Base-by-base conservation (phyloP, 306 rosid species). In the Luffa acutangula region DNA sequence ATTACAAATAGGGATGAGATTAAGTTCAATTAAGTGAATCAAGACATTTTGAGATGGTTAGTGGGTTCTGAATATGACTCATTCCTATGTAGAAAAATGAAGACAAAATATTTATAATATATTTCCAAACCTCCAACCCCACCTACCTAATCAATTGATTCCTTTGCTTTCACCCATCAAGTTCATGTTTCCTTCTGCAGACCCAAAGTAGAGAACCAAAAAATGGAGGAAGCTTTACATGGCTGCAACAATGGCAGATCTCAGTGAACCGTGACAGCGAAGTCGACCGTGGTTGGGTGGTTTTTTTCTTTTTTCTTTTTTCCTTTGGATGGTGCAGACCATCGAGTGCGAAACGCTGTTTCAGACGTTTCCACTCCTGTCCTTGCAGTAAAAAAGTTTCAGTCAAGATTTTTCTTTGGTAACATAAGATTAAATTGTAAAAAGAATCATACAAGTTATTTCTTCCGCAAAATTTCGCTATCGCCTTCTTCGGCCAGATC, bases 91-190 rank as follows among this genome's bases (percentile, higher is more conserved):
- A 66, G 73, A 66, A 66, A 65, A 66, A 66, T 65, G 48, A 39
- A 66, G 25, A 39, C 25, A 37, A 66, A 39, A 37, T 65, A 37
- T 15, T 65, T 65, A 37, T 39, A 63, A 37, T 39, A 63, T 66
- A 66, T 66, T 66, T 66, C 73, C 25, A 66, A 66, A 39, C 48
- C 13, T 66, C 73, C 73, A 39, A 66, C 73, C 73, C 73, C 73
- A 66, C 73, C 49, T 17, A 66, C 73, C 72, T 66, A 66, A 66
- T 66, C 49, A 66, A 14, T 39, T 39, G 31, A 66, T 66, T 39
- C 73, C 49, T 66, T 66, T 15, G 31, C 31, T 66, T 66, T 18
- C 43, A 62, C 69, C 69, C 67, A 33, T 62, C 43, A 62, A 62
- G 1, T 33, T 62, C 69, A 62, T 33, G 42, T 5, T 62, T 33